phyloP scores from a whole-genome alignment of 371 early-diverging fungal species.

The Cokeromyces recurvatus region DNA sequence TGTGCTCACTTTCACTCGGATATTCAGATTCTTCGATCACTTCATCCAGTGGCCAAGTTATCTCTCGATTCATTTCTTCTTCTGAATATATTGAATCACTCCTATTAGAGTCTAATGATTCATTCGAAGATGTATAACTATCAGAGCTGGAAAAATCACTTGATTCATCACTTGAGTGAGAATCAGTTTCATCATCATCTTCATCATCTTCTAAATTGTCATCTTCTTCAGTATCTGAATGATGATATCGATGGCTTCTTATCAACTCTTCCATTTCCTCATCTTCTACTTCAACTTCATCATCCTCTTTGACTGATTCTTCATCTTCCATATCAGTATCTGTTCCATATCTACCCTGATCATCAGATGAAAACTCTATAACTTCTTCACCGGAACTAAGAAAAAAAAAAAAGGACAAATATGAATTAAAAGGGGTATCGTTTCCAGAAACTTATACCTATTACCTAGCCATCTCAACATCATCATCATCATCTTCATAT shows the following conservation, averaged over 20 bases:
- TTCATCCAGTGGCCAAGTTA: slow-evolving; percentile 23
- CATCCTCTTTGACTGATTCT: slow-evolving; percentile 44
- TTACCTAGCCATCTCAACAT: slow-evolving; percentile 22
- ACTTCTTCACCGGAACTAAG: slow-evolving; percentile 13
- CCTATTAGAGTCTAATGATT: too few relatives aligned
- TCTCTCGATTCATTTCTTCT: slow-evolving; percentile 3
- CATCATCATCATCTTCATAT: slow-evolving; percentile 21
- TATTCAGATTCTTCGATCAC: neutral
- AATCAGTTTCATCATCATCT: too few relatives aligned
- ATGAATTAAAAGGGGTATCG: neutral
- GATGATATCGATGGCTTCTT: slow-evolving; percentile 18
- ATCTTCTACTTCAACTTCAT: slow-evolving; percentile 42
- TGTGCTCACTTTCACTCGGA: too few relatives aligned
- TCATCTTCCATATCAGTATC: slow-evolving; percentile 29
- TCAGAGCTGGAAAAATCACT: too few relatives aligned
- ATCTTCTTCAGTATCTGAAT: slow-evolving; percentile 15
- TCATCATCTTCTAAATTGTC: slow-evolving; percentile 14
- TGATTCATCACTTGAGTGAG: too few relatives aligned
- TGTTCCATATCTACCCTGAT: slow-evolving; percentile 12
- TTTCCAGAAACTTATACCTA: neutral
- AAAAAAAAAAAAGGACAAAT: too few relatives aligned
- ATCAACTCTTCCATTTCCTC: slow-evolving; percentile 18
- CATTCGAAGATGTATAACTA: too few relatives aligned
- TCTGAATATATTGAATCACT: slow-evolving; percentile 15
- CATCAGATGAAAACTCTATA: neutral